Base-by-base conservation (phyloP, 1,284 basidiomycete genomes). In the Rhodotorula sp. region DNA sequence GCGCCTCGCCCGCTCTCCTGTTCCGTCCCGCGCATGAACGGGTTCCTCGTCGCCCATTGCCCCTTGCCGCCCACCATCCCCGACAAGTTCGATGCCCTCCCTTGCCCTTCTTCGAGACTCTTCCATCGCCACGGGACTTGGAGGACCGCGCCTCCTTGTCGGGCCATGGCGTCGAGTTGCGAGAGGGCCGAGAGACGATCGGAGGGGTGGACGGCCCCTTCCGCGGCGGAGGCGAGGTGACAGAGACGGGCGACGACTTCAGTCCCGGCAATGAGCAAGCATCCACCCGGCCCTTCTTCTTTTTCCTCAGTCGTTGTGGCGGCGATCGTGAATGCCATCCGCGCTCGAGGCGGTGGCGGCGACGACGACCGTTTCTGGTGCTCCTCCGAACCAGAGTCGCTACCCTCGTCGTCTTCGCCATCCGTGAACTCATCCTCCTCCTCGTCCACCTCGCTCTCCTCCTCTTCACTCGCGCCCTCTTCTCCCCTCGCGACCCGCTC, bases 41-140 rank as follows among this genome's bases (percentile, higher is more conserved):
- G 54, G 54, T 55, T 55, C 54, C 26, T 26, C 54, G 54, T 55
- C 54, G 54, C 54, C 54, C 54, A 55, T 14, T 31, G 31, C 14
- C 26, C 28, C 54, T 16, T 16, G 3, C 15, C 54, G 2, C 14
- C 38, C 12, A 43, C 38, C 38, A 43, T 43, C 38, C 38, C 38
- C 38, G 38, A 10, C 10, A 43, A 1, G 12, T 55, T 55, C 26
- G 16, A 15, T 14, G 54, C 43, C 23, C 45, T 38, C 38, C 43
- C n/a, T 26, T 60, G 16, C 19, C 43, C 58, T 47, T 43, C 58
- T 23, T 60, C 43, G 58, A 47, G 58, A 60, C 58, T 55, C 26
- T 26, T n/a, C 54, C 54, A 55, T 6, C 54, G 26, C 54, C 54
- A 55, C 6, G 54, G 54, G 26, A 28, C 26, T 18, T 55, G 54